A percentile compares a stretch with the other conserved stretches of the same genome.
Conservation (phyloP, 208 protist genomes). For the Leptomonas pyrrhocoris region DNA sequence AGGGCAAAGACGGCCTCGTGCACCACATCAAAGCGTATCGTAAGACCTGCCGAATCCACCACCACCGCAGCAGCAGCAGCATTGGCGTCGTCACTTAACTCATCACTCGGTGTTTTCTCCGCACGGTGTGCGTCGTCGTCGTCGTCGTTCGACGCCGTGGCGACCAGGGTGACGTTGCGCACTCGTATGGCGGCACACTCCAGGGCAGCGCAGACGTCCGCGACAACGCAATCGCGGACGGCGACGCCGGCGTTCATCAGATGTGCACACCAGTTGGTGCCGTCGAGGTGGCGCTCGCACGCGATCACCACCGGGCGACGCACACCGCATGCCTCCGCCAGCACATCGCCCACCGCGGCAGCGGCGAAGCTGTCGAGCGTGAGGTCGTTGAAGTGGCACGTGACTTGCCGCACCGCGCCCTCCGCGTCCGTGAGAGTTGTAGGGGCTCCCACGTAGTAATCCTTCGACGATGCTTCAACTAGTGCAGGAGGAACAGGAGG, state of each 20-base stretch:
- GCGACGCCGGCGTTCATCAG: neutral
- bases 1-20: constrained; percentile 20
- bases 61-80: neutral
- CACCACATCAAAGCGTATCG: constrained; percentile 26
- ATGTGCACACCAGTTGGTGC: constrained; percentile 3
- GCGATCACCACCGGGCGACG: neutral
- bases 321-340: constrained; percentile 14
- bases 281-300: constrained; percentile 2
- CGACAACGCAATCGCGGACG: constrained; percentile 21
- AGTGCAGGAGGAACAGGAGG: no score
- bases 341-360: constrained; percentile 10
- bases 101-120: neutral
- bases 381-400: constrained; percentile 9
- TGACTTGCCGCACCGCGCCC: neutral
- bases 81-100: neutral
- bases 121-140: no score
- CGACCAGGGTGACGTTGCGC: constrained; percentile 26
- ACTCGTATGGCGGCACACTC: constrained; percentile 21
- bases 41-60: constrained; percentile 1
- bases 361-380: constrained; percentile 4
- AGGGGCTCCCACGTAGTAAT: constrained; percentile 8
- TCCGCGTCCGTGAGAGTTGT: neutral
- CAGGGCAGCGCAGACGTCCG: constrained; percentile 26
- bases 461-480: no score
- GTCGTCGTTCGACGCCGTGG: neutral